phyloP scores from a whole-genome alignment of 805 yeast species.

The Candida ipomoeae region DNA sequence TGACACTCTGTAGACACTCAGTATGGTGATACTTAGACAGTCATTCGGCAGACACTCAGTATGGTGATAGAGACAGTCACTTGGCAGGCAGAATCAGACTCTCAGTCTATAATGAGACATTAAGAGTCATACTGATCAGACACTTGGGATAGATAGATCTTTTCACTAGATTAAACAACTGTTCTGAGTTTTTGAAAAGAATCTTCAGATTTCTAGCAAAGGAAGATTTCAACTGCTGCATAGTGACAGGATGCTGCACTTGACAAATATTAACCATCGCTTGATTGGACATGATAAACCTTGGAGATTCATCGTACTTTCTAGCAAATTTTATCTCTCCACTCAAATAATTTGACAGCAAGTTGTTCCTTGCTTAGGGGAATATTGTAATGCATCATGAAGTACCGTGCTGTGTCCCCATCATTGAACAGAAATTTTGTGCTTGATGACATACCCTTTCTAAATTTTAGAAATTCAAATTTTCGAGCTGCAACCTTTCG shows the following conservation, averaged over 20 bases:
- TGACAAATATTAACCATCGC: slow-evolving; percentile 59
- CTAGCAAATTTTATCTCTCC: slow-evolving; percentile 83
- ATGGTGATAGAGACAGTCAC: too few relatives aligned
- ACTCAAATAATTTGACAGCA: slow-evolving; percentile 59
- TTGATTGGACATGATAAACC: slow-evolving; percentile 82
- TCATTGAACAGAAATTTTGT: slow-evolving; percentile 43
- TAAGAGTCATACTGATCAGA: too few relatives aligned
- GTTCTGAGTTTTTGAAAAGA: slow-evolving; percentile 52
- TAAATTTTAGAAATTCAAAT: slow-evolving; percentile 74
- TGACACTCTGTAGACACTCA: too few relatives aligned
- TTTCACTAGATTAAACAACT: slow-evolving; percentile 55
- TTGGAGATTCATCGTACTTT: slow-evolving; percentile 73
- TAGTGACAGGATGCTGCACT: slow-evolving; percentile 50
- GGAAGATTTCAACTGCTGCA: slow-evolving; percentile 16
- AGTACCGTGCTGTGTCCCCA: slow-evolving; percentile 42
- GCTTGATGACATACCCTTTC: slow-evolving; percentile 30
- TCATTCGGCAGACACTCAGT: too few relatives aligned
- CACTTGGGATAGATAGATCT: slow-evolving; percentile 23
- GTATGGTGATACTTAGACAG: too few relatives aligned
- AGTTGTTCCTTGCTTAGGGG: slow-evolving; percentile 50
- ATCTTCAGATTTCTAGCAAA: slow-evolving; percentile 5
- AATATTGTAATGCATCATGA: slow-evolving; percentile 64
- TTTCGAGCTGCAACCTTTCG: slow-evolving; percentile 75
- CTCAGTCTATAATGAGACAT: too few relatives aligned
- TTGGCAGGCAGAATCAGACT: too few relatives aligned